Base-by-base conservation (phyloP, 345 rosid genomes). In the Euphorbia pulcherrima region DNA sequence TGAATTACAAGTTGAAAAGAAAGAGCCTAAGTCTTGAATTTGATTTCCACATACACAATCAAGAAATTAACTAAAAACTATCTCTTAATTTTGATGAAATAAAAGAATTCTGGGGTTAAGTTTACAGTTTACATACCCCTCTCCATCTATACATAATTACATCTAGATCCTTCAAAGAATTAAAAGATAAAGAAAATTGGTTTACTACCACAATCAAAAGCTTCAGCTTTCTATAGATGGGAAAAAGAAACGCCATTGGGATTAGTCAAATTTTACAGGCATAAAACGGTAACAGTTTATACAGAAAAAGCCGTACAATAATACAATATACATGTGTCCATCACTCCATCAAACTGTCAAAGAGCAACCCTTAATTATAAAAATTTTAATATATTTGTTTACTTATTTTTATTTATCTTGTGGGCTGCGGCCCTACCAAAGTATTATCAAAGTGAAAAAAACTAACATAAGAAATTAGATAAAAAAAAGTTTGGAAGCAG, bases 241-340 rank as follows among this genome's bases (percentile, higher is more conserved):
- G 3, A 44, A 30, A 55, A 41, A 26, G 29, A 67, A 39, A 67
- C n/a, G 24, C 12, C 4, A 55, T 26, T 6, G 3, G 29, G 50
- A 53, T 56, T 9, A 27, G 60, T 51, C 51, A 39, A 14, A 37
- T 37, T 47, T 46, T 35, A 24, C 60, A 13, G 16, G 60, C 29
- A 11, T 51, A 23, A 17, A 44, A 44, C 47, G 50, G 50, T 44
- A 44, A 10, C 17, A 44, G 16, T 44, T 16, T 16, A 17, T 37
- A 39, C 65, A 21, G 46, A 5, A 39, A 39, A 57, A 23, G 2
- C 6, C 64, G 48, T 11, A 41, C 66, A 41, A 62, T 26, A 62
- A 62, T 44, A 62, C 66, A 62, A 6, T 41, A 12, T 12, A 7
- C 66, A 62, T 62, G 47, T 61, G 20, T 24, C 65, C 26, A 39